Base-by-base conservation (phyloP, 2,329 filamentous ascomycete species). In the Aspergillus sojae region DNA sequence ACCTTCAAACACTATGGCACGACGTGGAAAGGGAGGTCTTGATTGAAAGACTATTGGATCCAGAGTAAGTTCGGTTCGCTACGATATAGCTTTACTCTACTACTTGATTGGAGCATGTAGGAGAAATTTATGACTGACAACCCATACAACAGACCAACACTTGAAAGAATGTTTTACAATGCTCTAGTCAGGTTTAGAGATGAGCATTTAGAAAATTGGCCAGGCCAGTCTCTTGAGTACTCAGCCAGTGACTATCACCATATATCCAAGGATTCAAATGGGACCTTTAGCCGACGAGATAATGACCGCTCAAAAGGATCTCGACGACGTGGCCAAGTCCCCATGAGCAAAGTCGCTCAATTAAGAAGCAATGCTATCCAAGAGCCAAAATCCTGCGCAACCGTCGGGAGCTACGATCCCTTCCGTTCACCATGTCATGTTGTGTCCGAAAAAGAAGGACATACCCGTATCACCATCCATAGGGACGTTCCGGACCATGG, bases 221-320 rank as follows among this genome's bases (percentile, higher is more conserved):
- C 84, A 60, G 90, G 90, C 63, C 88, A 89, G 34, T 86, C 91
- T 26, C 81, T 97, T 61, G 87, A 87, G n/a, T 91, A 95, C 74
- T 97, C 94, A 0, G 86, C 90, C 61, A 97, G 93, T 77, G 94
- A 98, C 73, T 95, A 96, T 71, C 94, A 97, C 72, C 93, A 96
- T 72, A 85, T 91, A 30, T 79, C 78, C n/a, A 26, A 61, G 56
- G 46, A 19, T 16, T 32, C 50, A 14, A 41, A 36, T 19, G 28
- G 50, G 34, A 26, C 58, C 3, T 60, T 39, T 5, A 60, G 11
- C 7, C 52, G 36, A n/a, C 48, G 58, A 5, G 43, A 55, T 46
- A 34, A 41, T 32, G n/a, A 19, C 10, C 48, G 58, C 6, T 43
- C 58, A 32, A 71, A 66, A 21, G 60, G 59, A 21, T 62, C 64